A percentile compares a stretch with the other conserved stretches of the same genome.
Evolutionary conservation across 805 yeast species (phyloP).

Genomic region (Pichia ethanolica): DNA sequence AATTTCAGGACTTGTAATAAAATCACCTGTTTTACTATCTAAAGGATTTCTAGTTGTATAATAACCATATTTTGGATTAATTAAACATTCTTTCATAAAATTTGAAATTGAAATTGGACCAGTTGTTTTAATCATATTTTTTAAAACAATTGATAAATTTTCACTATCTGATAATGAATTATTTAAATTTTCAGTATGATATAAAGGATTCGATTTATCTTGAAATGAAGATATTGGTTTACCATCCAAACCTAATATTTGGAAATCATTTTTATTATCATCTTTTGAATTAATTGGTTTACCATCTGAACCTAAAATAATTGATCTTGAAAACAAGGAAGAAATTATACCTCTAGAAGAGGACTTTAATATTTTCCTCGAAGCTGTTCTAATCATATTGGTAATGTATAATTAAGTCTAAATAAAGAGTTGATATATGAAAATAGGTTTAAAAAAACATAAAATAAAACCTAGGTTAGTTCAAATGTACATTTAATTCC

Average conservation of each 20-base stretch:
- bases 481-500: too few species aligned
- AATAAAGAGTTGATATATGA: too few species aligned
- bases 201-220: constrained; percentile 1
- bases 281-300: constrained; percentile 1
- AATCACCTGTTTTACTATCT: constrained; percentile 48
- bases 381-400: background rate
- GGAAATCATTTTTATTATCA: background rate
- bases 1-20: constrained; percentile 80
- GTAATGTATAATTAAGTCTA: too few species aligned
- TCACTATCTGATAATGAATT: constrained; percentile 2
- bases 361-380: background rate
- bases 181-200: background rate
- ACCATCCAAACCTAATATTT: constrained; percentile 1
- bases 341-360: background rate
- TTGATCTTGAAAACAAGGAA: background rate
- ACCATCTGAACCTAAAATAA: constrained; percentile 8
- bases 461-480: too few species aligned
- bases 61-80: constrained; percentile 72
- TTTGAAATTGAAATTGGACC: constrained; percentile 72
- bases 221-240: background rate
- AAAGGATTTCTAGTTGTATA: constrained; percentile 74
- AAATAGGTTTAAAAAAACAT: too few species aligned
- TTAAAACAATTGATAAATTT: constrained; percentile 27
- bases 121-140: constrained; percentile 50
- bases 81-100: constrained; percentile 75